phyloP scores from a whole-genome alignment of 768 basidiomycete genomes.

The Panaeolus papilionaceus region DNA sequence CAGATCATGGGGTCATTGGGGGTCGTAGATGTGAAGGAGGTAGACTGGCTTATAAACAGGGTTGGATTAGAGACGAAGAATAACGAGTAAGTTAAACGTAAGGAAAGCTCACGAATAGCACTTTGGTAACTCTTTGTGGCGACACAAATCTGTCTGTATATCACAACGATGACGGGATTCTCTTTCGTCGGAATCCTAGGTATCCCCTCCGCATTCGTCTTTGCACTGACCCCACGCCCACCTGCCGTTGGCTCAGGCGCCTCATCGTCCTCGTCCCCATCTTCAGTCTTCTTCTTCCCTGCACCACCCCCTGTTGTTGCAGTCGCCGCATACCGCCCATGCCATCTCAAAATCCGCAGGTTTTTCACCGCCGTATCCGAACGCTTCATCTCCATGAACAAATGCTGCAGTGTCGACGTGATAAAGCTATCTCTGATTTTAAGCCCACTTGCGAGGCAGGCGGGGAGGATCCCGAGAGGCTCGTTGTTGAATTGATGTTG shows the following conservation, averaged over 20 bases:
- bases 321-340: constrained; percentile 58
- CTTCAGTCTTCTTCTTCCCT: constrained; percentile 38
- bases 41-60: constrained; percentile 63
- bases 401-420: constrained; percentile 76
- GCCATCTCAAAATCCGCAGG: constrained; percentile 68
- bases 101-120: constrained; percentile 74
- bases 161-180: too few relatives aligned
- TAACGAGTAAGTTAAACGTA: not conserved
- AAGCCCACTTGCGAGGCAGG: constrained; percentile 76
- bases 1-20: constrained; percentile 37
- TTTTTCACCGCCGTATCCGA: constrained; percentile 72
- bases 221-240: too few relatives aligned
- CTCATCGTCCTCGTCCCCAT: constrained; percentile 24
- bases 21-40: constrained; percentile 59
- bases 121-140: constrained; percentile 77
- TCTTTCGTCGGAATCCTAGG: too few relatives aligned
- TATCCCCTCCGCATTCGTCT: too few relatives aligned
- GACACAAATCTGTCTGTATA: too few relatives aligned
- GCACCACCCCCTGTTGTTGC: constrained; percentile 42
- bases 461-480: constrained; percentile 77
- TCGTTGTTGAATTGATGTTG: constrained; percentile 88
- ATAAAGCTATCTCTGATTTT: constrained; percentile 79
- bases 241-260: constrained; percentile 10
- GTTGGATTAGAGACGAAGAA: too few relatives aligned
- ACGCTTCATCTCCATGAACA: constrained; percentile 80